Evolutionary conservation across 2,329 filamentous ascomycete species (phyloP).

Genomic region (Decorospora gaudefroyi): DNA sequence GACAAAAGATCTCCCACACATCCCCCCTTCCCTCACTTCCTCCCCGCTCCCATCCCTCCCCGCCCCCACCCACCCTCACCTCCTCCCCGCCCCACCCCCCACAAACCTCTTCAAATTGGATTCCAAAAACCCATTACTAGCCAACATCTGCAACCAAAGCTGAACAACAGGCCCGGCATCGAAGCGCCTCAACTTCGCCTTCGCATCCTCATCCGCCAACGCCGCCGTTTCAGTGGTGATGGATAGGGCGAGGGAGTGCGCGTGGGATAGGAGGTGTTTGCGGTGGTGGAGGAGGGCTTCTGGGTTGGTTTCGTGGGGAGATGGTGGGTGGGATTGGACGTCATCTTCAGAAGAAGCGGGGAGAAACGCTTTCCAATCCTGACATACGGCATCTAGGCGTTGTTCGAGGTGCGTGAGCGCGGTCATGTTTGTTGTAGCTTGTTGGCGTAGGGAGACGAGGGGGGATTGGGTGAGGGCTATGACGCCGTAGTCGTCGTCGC

Average conservation of each 20-base stretch:
- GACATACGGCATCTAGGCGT: conserved; percentile 49
- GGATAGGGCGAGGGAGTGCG: conserved; percentile 37
- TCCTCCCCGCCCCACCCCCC: conserved; percentile 7
- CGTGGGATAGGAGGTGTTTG: conserved; percentile 15
- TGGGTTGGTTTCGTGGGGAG: conserved; percentile 21
- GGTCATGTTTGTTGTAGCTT: conserved; percentile 54
- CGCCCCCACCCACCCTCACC: not conserved
- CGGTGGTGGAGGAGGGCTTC: conserved; percentile 29
- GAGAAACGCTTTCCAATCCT: too few relatives aligned
- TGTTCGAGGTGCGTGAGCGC: conserved; percentile 49
- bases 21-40: not conserved
- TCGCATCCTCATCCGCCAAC: conserved; percentile 57
- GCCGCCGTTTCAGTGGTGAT: conserved; percentile 57
- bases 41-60: not conserved
- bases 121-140: conserved; percentile 65
- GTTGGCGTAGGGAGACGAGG: conserved; percentile 53
- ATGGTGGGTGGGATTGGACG: too few relatives aligned
- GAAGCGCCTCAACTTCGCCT: conserved; percentile 61
- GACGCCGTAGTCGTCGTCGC: conserved; percentile 74
- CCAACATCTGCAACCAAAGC: conserved; percentile 69
- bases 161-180: conserved; percentile 74
- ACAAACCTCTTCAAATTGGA: conserved; percentile 33
- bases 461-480: conserved; percentile 74
- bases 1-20: too few relatives aligned
- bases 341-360: too few relatives aligned